Conservation (phyloP, 148 eudicot genomes). For the Tetragonia tetragonoides region DNA sequence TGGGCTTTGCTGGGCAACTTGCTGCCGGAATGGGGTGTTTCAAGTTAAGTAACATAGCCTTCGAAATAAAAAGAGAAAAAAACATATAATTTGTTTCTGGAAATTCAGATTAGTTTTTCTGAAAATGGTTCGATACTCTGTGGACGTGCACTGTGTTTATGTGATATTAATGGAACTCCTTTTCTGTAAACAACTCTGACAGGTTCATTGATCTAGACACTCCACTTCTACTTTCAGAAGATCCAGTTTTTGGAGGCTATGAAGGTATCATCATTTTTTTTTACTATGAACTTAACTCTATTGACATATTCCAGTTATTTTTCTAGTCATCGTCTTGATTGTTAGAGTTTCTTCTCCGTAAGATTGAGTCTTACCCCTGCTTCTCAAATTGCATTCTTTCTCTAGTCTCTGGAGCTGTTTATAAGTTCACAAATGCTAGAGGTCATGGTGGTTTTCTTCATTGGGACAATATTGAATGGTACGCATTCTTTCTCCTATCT, state of each 20-base stretch:
- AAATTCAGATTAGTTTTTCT: no score
- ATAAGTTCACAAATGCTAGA: slow-evolving; percentile 73
- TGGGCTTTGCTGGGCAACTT: slow-evolving; percentile 96
- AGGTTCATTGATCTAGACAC: slow-evolving; percentile 88
- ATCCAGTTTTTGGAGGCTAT: slow-evolving; percentile 81
- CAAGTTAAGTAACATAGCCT: slow-evolving; percentile 42
- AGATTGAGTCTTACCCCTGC: background rate
- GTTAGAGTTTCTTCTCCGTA: background rate
- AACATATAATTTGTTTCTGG: background rate
- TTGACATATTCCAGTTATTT: no score
- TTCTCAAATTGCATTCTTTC: slow-evolving; percentile 14
- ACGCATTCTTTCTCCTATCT: slow-evolving; percentile 15
- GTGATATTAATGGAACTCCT: background rate
- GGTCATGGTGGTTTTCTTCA: slow-evolving; percentile 87
- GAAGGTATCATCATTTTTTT: slow-evolving; percentile 48
- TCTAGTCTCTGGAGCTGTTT: slow-evolving; percentile 59
- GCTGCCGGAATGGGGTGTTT: slow-evolving; percentile 94
- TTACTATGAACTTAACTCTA: no score
- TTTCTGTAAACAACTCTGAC: slow-evolving; percentile 16
- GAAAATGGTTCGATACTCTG: background rate
- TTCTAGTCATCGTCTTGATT: no score
- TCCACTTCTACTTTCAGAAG: slow-evolving; percentile 76
- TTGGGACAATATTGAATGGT: slow-evolving; percentile 70
- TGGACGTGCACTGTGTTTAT: background rate
- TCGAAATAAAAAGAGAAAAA: background rate